A percentile compares a stretch with the other conserved stretches of the same genome.
Evolutionary conservation across 2,329 filamentous ascomycete genomes (phyloP).

Genomic region (Aspergillus viridinutans): DNA sequence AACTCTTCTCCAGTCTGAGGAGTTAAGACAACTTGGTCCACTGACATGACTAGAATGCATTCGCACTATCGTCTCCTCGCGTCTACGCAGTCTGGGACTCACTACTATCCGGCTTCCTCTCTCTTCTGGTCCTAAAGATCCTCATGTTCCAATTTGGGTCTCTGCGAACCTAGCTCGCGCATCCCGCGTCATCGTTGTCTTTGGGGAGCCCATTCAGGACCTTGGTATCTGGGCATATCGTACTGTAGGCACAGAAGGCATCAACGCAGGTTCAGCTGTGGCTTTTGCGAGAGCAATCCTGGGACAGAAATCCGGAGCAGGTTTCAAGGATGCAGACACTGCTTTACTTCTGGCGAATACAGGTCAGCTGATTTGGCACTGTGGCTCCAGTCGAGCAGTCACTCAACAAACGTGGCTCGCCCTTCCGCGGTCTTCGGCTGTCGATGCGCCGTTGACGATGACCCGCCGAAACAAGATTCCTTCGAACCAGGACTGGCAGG

Average conservation of each 20-base stretch:
- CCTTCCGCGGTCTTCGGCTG: conserved; percentile 59
- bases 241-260: conserved; percentile 58
- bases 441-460: conserved; percentile 54
- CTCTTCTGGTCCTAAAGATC: conserved; percentile 43
- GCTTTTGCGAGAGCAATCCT: conserved; percentile 54
- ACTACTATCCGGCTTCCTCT: conserved; percentile 60
- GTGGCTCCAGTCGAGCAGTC: conserved; percentile 57
- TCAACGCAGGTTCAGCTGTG: conserved; percentile 67
- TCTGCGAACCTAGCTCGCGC: conserved; percentile 53
- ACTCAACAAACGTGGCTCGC: conserved; percentile 55
- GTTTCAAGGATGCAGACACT: conserved; percentile 23
- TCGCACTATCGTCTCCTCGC: conserved; percentile 56
- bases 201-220: conserved; percentile 69
- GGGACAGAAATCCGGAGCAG: conserved; percentile 15
- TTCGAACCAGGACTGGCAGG: conserved; percentile 52
- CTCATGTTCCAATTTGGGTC: conserved; percentile 66
- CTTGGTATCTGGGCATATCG: conserved; percentile 72
- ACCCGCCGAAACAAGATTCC: conserved; percentile 57
- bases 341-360: conserved; percentile 70
- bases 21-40: neutral
- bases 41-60: conserved; percentile 44
- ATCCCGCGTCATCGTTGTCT: conserved; percentile 65
- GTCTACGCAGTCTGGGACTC: conserved; percentile 61
- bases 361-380: conserved; percentile 74
- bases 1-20: neutral